Conservation (phyloP, 768 basidiomycete species). For the Mycena polygramma region DNA sequence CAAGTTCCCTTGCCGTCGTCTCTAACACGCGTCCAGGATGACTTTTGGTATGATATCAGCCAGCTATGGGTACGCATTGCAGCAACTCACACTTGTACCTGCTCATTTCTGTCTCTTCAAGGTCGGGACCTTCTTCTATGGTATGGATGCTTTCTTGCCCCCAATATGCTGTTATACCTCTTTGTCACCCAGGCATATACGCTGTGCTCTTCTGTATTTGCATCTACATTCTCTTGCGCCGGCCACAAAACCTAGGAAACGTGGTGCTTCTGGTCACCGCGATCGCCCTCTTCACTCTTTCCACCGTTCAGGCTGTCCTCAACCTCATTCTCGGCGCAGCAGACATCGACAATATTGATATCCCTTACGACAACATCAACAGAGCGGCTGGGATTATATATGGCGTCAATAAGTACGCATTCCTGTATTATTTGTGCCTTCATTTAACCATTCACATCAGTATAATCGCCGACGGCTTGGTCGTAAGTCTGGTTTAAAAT, state of each 20-base stretch:
- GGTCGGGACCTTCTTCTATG: constrained; percentile 29
- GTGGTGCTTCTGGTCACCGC: constrained; percentile 44
- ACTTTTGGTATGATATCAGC: constrained; percentile 20
- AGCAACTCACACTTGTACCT: not conserved
- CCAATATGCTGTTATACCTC: not conserved
- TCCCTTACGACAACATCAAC: constrained; percentile 44
- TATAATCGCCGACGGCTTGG: constrained; percentile 46
- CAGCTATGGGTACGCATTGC: constrained; percentile 15
- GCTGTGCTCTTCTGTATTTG: constrained; percentile 47
- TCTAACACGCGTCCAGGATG: not conserved
- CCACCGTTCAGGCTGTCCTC: constrained; percentile 46
- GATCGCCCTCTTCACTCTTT: constrained; percentile 45
- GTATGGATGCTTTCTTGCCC: not conserved
- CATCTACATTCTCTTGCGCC: constrained; percentile 44
- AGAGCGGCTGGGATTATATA: constrained; percentile 45
- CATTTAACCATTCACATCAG: constrained; percentile 35
- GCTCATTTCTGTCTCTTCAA: not conserved
- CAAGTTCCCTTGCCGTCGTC: not conserved
- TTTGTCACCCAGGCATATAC: constrained; percentile 42
- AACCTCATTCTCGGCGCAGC: constrained; percentile 47
- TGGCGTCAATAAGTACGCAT: constrained; percentile 50
- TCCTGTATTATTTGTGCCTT: not conserved
- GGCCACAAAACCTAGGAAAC: constrained; percentile 40
- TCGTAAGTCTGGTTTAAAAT: constrained; percentile 39
- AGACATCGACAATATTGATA: constrained; percentile 40